These are phyloP conservation scores for Nakazawaea ambrosiae DNA, from an alignment of 805 yeast genomes.

Conservation along the genomic window DNA sequence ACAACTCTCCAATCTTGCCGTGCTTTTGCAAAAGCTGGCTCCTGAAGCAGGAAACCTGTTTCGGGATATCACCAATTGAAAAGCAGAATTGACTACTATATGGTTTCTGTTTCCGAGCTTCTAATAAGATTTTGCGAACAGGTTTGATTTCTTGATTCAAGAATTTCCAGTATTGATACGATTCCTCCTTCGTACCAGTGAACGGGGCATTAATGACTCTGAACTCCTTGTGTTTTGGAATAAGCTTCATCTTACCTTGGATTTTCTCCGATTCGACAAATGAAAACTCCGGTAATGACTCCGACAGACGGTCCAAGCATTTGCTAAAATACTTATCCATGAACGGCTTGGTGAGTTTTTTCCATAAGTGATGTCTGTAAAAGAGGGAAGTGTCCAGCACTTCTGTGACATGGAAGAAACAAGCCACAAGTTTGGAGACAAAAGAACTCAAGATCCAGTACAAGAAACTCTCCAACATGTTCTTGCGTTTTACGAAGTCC, in stretches of 20 bases:
- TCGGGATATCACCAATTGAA: conserved; percentile 41
- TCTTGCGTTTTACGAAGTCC: conserved; percentile 32
- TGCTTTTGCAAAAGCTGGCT: conserved; percentile 20
- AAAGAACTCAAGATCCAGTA: conserved; percentile 50
- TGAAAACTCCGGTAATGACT: conserved; percentile 6
- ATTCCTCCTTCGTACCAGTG: conserved; percentile 27
- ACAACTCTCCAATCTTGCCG: conserved; percentile 18
- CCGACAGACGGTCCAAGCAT: conserved; percentile 23
- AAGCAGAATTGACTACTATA: conserved; percentile 8
- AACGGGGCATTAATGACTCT: conserved; percentile 54
- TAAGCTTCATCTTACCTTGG: conserved; percentile 37
- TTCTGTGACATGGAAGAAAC: conserved; percentile 66
- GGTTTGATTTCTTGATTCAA: conserved; percentile 36
- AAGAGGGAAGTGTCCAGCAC: conserved; percentile 35
- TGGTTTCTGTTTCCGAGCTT: conserved; percentile 21
- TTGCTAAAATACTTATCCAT: conserved; percentile 31
- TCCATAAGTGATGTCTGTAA: conserved; percentile 60
- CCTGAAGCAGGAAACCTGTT: conserved; percentile 29
- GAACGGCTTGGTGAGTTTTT: conserved; percentile 31
- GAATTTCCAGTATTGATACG: conserved; percentile 25
- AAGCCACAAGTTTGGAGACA: conserved; percentile 37
- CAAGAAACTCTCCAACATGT: conserved; percentile 34
- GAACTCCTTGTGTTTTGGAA: conserved; percentile 59
- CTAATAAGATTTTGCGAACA: conserved; percentile 27
- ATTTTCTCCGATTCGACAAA: conserved; percentile 20